Evolutionary conservation across 2,329 filamentous ascomycete genomes (phyloP), one percentile per base, ranked within the genome.

Genomic region (Fusarium begoniae): DNA sequence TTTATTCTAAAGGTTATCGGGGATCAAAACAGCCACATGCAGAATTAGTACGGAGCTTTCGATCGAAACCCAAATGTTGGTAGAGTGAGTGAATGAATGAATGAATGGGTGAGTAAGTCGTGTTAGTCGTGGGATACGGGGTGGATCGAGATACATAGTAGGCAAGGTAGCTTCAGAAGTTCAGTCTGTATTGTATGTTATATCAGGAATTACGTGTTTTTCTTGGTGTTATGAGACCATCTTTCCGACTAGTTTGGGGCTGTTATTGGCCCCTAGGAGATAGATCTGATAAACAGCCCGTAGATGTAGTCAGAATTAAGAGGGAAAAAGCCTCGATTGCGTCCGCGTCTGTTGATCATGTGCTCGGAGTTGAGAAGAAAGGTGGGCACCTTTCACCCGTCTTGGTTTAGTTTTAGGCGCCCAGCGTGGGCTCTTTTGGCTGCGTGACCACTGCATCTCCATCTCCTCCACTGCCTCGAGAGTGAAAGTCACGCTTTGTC

Each of bases 401-500:
- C 51, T 54, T 75, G 70, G 51, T 30, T 55, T 55, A 55, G 51
- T 55, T 55, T 30, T 55, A 43, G 37, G 51, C 51, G 51, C 51
- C 51, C 35, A 30, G 51, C 51, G 51, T 41, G 56, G 54, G 71
- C 73, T 72, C 72, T 61, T 72, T 40, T 66, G 67, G 58, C 67
- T 62, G 71, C 67, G 72, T 74, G 72, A 74, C 72, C 72, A 63
- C 45, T 62, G 57, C 66, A 73, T 37, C 48, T 30, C 63, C 68
- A 73, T 53, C 48, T 30, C 63, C 68, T 55, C 71, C 51, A 38
- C 26, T 48, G 45, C 41, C 37, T 38, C 10, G 24, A 28, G 44
- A 47, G 62, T 58, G 50, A 70, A 76, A 76, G 74, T 76, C 74
- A 76, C 71, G 74, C 72, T 66, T 72, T 72, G 64, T 75, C 73